Base-by-base conservation (phyloP, 495 filamentous ascomycete species). In the Apiosordaria backusii region DNA sequence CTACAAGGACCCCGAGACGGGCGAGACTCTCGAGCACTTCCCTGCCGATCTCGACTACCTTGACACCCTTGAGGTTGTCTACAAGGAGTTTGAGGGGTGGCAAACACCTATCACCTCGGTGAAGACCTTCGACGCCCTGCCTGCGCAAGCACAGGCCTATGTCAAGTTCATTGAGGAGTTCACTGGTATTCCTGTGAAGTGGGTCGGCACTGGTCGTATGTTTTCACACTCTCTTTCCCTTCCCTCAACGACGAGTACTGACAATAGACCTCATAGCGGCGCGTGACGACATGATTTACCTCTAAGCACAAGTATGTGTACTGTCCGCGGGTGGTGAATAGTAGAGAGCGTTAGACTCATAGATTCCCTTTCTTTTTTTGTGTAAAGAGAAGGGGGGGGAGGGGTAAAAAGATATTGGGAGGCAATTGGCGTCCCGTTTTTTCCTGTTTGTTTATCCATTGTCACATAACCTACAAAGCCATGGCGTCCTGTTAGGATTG, bases 51-150 rank as follows among this genome's bases (percentile, higher is more conserved):
- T 77, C 19, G 64, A 63, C 50, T 61, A 72, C 52, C 71, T 81
- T 10, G 73, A 76, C 27, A 57, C 60, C 0, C 73, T 88, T 73
- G 75, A 87, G 66, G 83, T 89, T 5, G 81, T 87, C 50, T 97
- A 96, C 77, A 82, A 87, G 67, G 90, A 87, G 58, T 77, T 96
- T 64, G 84, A 87, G 23, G 92, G 93, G 52, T 97, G 93, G 93
- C 83, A 90, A 70, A 82, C 75, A 65, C 83, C 84, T 35, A 96
- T 89, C 13, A 90, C 74, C 3, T 62, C 70, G 9, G 70, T 68
- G 53, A 76, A 74, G 72, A 74, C 24, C 53, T 76, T 68, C 50
- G 74, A 88, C 60, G 85, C 91, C 50, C 78, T 97, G 29, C 93
- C 93, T n/a, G 75, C 78, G 67, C 86, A 92, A 68, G 92, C 93